phyloP scores from a whole-genome alignment of 2,329 filamentous ascomycete species.

The Apiospora hydei region DNA sequence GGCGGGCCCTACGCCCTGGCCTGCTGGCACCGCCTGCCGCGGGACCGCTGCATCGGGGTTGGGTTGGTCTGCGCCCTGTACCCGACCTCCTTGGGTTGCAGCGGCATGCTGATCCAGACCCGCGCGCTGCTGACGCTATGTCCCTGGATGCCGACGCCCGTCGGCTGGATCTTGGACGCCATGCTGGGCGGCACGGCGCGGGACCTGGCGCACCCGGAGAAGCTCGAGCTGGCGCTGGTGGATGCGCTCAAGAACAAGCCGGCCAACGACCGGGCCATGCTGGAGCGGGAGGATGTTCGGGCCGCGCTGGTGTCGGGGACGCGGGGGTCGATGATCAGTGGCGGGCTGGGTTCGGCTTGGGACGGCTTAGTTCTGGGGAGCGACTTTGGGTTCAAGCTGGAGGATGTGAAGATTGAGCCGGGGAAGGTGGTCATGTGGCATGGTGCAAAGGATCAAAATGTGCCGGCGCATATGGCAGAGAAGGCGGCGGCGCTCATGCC shows the following conservation, averaged over 20 bases:
- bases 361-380: conserved; percentile 28
- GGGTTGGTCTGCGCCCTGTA: conserved; percentile 32
- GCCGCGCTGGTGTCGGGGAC: background rate
- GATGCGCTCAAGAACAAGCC: conserved; percentile 29
- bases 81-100: conserved; percentile 31
- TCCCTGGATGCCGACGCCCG: conserved; percentile 30
- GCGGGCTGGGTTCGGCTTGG: conserved; percentile 27
- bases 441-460: conserved; percentile 34
- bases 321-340: background rate
- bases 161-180: conserved; percentile 28
- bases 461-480: conserved; percentile 34
- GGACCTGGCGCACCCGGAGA: conserved; percentile 24
- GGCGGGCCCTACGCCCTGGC: conserved; percentile 39
- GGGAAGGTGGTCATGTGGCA: conserved; percentile 35
- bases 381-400: conserved; percentile 36
- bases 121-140: conserved; percentile 31
- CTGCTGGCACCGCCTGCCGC: conserved; percentile 32
- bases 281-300: conserved; percentile 1
- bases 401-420: conserved; percentile 30
- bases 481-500: conserved; percentile 32
- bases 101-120: conserved; percentile 33
- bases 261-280: conserved; percentile 33
- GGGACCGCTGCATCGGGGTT: conserved; percentile 29
- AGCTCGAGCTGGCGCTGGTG: conserved; percentile 20
- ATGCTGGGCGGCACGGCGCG: conserved; percentile 26